Base-by-base conservation (phyloP, 106 monocot species). In the Dendrobium catenatum region DNA sequence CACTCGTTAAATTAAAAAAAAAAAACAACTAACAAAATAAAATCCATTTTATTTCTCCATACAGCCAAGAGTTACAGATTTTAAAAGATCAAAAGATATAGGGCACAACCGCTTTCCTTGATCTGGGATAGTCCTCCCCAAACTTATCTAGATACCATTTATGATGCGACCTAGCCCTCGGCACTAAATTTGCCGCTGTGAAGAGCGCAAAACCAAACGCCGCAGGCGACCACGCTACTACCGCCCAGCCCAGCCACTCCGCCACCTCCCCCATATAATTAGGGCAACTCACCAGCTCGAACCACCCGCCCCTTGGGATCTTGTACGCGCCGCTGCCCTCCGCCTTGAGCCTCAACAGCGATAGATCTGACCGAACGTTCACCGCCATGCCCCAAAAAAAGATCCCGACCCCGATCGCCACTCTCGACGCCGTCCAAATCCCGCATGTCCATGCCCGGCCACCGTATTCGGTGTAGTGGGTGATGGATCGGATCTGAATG, bases 171-270 rank as follows among this genome's bases (percentile, higher is more conserved):
- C 78, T 48, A 0, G 97, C 97, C 83, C 98, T 88, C 29, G 95
- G 95, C 46, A 85, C 87, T 37, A 99, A 82, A 43, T 99, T 95
- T 54, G 95, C 76, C 72, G 88, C 91, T 18, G 95, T 95, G 81
- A 86, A 95, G 11, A 99, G 68, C 78, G 91, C 89, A 86, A 99
- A 99, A 2, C 51, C 98, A 1, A 85, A 19, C 1, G 91, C 89
- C 15, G 95, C 93, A 29, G 92, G 94, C 9, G 94, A 83, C 89
- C 90, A 85, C 8, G 85, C 82, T 75, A 94, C 78, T 42, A 90
- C 66, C 19, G 94, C 88, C 90, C 89, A 97, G 2, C 95, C 98
- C 24, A 95, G 72, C 98, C 98, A 99, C 89, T 99, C 98, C 51
- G 80, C 85, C 47, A 56, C 77, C 83, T 98, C 95, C 31, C 93